Percentiles rank a stretch among this genome's conserved stretches.
These are phyloP conservation scores for Paramarasmius palmivorus DNA, from an alignment of 1,284 basidiomycete species.

Conservation along the genomic window DNA sequence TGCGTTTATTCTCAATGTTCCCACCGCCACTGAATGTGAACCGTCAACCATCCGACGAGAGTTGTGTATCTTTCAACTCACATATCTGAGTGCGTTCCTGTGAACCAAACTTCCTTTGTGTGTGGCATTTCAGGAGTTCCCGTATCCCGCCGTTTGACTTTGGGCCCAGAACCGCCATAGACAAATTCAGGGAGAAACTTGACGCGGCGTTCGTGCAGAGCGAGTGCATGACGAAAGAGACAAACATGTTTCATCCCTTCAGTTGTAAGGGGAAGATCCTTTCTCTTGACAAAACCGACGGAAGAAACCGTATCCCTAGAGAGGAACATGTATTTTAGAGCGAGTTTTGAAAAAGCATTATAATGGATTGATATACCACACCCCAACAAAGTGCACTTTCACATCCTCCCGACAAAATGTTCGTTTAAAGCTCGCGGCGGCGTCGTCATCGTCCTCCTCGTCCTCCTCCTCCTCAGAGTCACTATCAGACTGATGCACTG, in stretches of 20 bases:
- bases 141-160: no score
- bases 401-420: slow-evolving; percentile 25
- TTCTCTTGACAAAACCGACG: slow-evolving; percentile 19
- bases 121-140: background rate
- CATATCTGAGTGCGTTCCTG: slow-evolving; percentile 12
- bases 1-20: no score
- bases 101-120: slow-evolving; percentile 11
- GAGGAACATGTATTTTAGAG: background rate
- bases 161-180: background rate
- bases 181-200: slow-evolving; percentile 37
- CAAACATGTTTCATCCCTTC: slow-evolving; percentile 24
- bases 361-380: slow-evolving; percentile 31
- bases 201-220: slow-evolving; percentile 36
- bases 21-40: no score
- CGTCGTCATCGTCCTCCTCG: background rate
- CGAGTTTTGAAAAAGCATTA: no score
- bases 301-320: slow-evolving; percentile 29
- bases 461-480: no score
- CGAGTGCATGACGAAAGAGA: slow-evolving; percentile 29
- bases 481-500: no score
- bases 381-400: slow-evolving; percentile 36
- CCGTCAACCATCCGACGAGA: no score
- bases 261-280: slow-evolving; percentile 20
- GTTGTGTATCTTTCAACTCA: background rate
- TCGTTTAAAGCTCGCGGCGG: slow-evolving; percentile 24